Evolutionary conservation across 2,329 filamentous ascomycete species (phyloP).

Genomic region (Trichoderma cornu-damae): DNA sequence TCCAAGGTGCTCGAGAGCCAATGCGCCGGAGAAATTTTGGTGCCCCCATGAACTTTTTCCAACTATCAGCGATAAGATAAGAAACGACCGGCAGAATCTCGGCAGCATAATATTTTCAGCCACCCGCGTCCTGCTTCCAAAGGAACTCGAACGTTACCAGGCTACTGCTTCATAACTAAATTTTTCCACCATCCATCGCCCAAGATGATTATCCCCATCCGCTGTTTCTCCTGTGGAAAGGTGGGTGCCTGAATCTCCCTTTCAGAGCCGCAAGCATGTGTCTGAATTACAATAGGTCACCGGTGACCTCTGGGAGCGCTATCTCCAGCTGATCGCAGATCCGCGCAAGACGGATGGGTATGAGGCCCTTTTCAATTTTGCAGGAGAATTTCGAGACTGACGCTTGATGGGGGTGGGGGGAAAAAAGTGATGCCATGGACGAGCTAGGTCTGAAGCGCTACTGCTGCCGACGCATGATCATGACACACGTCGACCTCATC

Average conservation of each 20-base stretch:
- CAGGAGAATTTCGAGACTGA: background rate
- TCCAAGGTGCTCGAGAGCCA: slow-evolving; percentile 7
- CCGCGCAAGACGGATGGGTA: slow-evolving; percentile 66
- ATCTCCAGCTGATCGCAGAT: slow-evolving; percentile 81
- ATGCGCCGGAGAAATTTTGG: slow-evolving; percentile 35
- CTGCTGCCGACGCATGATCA: slow-evolving; percentile 98
- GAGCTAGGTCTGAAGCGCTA: slow-evolving; percentile 89
- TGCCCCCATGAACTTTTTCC: slow-evolving; percentile 38
- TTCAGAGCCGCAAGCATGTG: slow-evolving; percentile 8
- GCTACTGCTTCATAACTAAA: slow-evolving; percentile 5
- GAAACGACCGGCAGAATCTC: slow-evolving; percentile 29
- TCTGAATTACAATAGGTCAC: slow-evolving; percentile 68
- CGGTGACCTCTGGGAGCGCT: slow-evolving; percentile 95
- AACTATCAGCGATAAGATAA: slow-evolving; percentile 38
- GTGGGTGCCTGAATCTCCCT: slow-evolving; percentile 44
- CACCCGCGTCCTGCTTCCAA: background rate
- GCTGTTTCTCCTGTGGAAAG: slow-evolving; percentile 99
- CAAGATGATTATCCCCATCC: slow-evolving; percentile 96
- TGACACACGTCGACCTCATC: slow-evolving; percentile 98
- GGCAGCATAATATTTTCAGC: slow-evolving; percentile 27
- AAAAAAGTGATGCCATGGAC: slow-evolving; percentile 83
- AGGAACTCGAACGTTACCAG: slow-evolving; percentile 21
- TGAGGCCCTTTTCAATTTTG: background rate
- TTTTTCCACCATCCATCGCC: slow-evolving; percentile 17
- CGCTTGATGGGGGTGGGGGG: too few relatives aligned